Percentiles rank a stretch among this genome's conserved stretches.
Evolutionary conservation across 257 asterid genomes (phyloP).

Genomic region (Parsonsia alboflavescens): DNA sequence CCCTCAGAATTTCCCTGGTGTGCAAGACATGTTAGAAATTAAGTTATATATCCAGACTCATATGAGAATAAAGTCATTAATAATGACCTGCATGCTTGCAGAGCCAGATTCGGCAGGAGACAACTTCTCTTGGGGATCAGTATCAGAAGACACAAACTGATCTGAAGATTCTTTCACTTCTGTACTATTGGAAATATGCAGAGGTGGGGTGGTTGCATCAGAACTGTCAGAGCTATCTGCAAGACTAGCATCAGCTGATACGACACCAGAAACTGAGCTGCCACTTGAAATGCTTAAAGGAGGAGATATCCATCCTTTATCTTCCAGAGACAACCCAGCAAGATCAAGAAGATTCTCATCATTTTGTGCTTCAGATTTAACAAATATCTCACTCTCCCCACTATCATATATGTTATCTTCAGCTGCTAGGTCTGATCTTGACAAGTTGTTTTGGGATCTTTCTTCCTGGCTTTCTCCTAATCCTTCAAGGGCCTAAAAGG

Average conservation of each 20-base stretch:
- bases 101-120: constrained; percentile 31
- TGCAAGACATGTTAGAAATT: constrained; percentile 4
- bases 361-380: constrained; percentile 49
- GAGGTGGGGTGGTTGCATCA: constrained; percentile 37
- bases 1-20: constrained; percentile 49
- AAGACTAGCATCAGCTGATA: constrained; percentile 60
- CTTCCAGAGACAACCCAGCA: constrained; percentile 48
- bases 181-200: constrained; percentile 36
- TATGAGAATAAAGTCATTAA: constrained; percentile 1
- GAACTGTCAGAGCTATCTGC: constrained; percentile 49
- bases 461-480: constrained; percentile 86
- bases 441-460: constrained; percentile 53
- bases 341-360: constrained; percentile 43
- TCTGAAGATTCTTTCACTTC: constrained; percentile 33
- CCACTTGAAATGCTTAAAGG: constrained; percentile 64
- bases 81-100: constrained; percentile 50
- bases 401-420: constrained; percentile 42
- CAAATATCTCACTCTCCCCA: constrained; percentile 44
- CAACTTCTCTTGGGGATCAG: constrained; percentile 30
- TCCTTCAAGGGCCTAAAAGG: constrained; percentile 92
- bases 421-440: constrained; percentile 46
- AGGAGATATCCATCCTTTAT: constrained; percentile 86
- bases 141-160: constrained; percentile 25
- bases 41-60: neutral
- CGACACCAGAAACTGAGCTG: constrained; percentile 50